These are phyloP conservation scores for Aspergillus intermedius DNA, from an alignment of 2,329 filamentous ascomycete genomes.

Conservation along the genomic window DNA sequence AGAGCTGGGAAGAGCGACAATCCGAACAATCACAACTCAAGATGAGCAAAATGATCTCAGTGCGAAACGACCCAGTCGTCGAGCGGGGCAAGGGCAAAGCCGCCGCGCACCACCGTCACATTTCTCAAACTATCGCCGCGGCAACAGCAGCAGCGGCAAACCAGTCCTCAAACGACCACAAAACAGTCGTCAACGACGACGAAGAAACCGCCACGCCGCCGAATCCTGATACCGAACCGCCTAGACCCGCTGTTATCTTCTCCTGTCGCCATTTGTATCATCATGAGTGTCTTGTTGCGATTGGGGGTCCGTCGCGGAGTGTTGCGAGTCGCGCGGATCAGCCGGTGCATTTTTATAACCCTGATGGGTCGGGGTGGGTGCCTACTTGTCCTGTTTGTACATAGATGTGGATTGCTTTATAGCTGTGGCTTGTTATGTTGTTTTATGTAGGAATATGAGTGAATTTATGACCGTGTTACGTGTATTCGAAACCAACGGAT, in stretches of 20 bases:
- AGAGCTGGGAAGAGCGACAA: conserved; percentile 66
- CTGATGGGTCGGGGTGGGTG: conserved; percentile 22
- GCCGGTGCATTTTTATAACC: conserved; percentile 11
- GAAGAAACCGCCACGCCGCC: not conserved
- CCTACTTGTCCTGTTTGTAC: conserved; percentile 33
- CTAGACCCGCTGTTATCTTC: conserved; percentile 38
- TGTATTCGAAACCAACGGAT: not conserved
- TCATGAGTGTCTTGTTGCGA: conserved; percentile 36
- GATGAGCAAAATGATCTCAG: conserved; percentile 22
- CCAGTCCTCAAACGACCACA: not conserved
- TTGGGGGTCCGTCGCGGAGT: conserved; percentile 7
- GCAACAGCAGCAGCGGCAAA: not conserved
- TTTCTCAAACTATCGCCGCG: not conserved
- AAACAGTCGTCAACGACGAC: not conserved
- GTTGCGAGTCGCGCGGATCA: not conserved
- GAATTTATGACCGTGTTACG: not conserved
- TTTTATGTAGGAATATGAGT: not conserved
- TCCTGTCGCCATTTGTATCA: conserved; percentile 46
- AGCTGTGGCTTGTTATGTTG: not conserved
- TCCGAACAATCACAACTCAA: conserved; percentile 26
- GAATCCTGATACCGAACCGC: not conserved
- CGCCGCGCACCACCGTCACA: conserved; percentile 10
- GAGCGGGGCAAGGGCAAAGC: conserved; percentile 36
- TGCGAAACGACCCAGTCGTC: conserved; percentile 19
- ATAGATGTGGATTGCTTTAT: conserved; percentile 16